These are phyloP conservation scores for Blastocystis sp. DNA, from an alignment of 352 stramenopile species.

Conservation along the genomic window DNA sequence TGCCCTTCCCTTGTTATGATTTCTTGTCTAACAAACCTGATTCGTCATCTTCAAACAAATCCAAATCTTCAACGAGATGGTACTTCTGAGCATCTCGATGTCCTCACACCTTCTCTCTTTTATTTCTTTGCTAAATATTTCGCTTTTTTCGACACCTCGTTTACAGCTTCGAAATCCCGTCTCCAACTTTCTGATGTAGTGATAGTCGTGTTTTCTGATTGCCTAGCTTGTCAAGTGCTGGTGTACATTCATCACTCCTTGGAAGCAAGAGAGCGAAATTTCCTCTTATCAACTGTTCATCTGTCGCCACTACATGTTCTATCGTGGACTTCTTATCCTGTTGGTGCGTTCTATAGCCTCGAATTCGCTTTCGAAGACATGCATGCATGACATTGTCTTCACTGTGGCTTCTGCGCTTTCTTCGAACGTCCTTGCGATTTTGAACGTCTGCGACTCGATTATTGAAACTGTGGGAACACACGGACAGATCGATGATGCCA, in stretches of 20 bases:
- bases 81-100: neutral
- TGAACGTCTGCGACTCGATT: neutral
- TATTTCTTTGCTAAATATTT: conserved; percentile 45
- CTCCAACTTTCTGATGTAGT: neutral
- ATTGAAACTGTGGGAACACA: too few relatives aligned
- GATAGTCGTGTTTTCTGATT: neutral
- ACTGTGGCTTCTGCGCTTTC: neutral
- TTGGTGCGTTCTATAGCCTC: neutral
- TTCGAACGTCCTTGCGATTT: neutral
- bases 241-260: neutral
- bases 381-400: neutral
- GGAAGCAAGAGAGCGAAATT: neutral
- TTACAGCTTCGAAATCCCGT: neutral
- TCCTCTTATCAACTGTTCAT: neutral
- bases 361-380: neutral
- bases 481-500: neutral
- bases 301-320: conserved; percentile 37
- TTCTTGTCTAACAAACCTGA: neutral
- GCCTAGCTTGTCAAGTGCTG: conserved; percentile 18
- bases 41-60: neutral
- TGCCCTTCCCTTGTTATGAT: neutral
- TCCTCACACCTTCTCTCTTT: neutral
- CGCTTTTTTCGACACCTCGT: neutral
- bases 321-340: neutral
- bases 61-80: neutral